Percentiles rank a stretch among this genome's conserved stretches.
Conservation (phyloP, 2,329 filamentous ascomycete genomes). For the Penicillium glabrum region DNA sequence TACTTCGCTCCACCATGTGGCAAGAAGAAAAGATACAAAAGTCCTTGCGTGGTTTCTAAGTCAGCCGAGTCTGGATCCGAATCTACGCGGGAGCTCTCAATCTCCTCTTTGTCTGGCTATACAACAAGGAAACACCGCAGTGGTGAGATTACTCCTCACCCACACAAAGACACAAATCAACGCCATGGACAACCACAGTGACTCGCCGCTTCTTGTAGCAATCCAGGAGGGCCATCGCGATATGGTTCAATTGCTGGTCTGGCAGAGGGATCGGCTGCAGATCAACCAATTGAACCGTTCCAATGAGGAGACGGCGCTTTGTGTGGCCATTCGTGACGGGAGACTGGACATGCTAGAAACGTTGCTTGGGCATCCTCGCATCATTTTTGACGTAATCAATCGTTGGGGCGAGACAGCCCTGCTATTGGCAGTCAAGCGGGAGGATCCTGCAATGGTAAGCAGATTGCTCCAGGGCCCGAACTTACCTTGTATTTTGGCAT, state of each 20-base stretch:
- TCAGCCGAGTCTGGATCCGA: background rate
- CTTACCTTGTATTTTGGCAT: background rate
- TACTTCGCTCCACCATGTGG: background rate
- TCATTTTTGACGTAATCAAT: background rate
- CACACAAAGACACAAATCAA: background rate
- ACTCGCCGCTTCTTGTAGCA: background rate
- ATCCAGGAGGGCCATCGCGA: background rate
- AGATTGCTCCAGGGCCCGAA: background rate
- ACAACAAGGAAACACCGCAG: background rate
- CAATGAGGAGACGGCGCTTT: background rate
- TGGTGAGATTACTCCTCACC: background rate
- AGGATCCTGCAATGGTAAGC: background rate
- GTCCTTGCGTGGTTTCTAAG: background rate
- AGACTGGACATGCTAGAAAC: background rate
- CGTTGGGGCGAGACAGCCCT: background rate
- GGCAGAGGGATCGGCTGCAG: background rate
- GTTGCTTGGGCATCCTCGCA: background rate
- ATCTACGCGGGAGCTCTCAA: background rate
- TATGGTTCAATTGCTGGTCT: background rate
- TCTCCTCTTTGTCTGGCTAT: background rate
- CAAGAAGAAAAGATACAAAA: background rate
- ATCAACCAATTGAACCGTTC: background rate
- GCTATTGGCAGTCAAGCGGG: background rate
- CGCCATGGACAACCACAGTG: background rate
- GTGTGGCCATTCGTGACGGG: background rate